Evolutionary conservation across 2,329 filamentous ascomycete genomes (phyloP).

Genomic region (Epichloe bromicola): DNA sequence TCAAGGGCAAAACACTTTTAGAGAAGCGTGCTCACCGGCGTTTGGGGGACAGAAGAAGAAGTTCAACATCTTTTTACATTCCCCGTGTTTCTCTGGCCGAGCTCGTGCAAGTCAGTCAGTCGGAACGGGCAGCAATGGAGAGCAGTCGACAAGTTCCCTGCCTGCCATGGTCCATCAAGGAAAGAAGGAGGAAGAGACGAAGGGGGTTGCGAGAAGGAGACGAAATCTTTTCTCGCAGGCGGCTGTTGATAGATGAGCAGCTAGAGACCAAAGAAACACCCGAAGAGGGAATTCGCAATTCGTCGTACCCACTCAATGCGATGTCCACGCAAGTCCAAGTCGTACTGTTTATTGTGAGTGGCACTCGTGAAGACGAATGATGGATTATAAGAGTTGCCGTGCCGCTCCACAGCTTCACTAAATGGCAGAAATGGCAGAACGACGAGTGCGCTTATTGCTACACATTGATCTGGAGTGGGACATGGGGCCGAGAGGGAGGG

Average conservation of each 20-base stretch:
- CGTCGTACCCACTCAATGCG: background rate
- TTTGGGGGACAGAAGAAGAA: constrained; percentile 32
- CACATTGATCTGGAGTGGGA: too few relatives aligned
- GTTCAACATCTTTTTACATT: constrained; percentile 34
- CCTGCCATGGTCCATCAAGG: background rate
- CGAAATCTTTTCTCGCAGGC: background rate
- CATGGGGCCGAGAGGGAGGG: too few relatives aligned
- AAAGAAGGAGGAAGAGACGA: background rate
- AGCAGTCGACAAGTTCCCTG: background rate
- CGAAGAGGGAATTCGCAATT: background rate
- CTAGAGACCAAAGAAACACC: constrained; percentile 6
- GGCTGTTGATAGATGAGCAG: constrained; percentile 5
- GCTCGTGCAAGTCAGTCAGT: constrained; percentile 22
- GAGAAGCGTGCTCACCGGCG: constrained; percentile 22
- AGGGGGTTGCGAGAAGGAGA: background rate
- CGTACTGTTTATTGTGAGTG: too few relatives aligned
- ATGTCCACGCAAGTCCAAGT: too few relatives aligned
- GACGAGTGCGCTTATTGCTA: too few relatives aligned
- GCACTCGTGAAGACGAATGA: too few relatives aligned
- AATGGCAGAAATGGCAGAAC: too few relatives aligned
- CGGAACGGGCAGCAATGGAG: constrained; percentile 2
- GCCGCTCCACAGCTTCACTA: too few relatives aligned
- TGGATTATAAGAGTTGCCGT: too few relatives aligned
- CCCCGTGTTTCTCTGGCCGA: constrained; percentile 27
- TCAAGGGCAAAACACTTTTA: constrained; percentile 18